Percentiles rank a stretch among this genome's conserved stretches.
These are phyloP conservation scores for Cucurbitaria berberidis DNA, from an alignment of 2,329 filamentous ascomycete species.

Conservation along the genomic window DNA sequence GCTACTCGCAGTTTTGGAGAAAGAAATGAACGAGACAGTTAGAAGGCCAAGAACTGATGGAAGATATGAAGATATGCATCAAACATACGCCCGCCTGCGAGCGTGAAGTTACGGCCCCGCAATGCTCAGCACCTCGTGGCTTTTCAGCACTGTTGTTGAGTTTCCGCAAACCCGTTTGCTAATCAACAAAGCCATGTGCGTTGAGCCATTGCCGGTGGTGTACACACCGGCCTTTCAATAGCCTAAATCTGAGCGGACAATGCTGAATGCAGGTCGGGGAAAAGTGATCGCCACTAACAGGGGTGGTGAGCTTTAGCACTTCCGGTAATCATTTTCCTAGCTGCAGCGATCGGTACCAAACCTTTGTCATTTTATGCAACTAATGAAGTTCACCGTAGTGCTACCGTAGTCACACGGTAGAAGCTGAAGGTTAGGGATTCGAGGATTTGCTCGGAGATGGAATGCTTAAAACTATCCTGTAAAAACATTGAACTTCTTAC, in stretches of 20 bases:
- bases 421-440: too few species aligned
- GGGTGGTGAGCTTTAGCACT: neutral
- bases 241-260: neutral
- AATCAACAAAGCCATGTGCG: neutral
- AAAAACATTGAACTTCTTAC: too few species aligned
- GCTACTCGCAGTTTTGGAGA: neutral
- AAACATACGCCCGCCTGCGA: neutral
- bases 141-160: neutral
- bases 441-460: too few species aligned
- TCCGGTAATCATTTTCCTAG: neutral
- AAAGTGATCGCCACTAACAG: neutral
- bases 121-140: neutral
- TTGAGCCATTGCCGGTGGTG: too few species aligned
- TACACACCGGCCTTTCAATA: too few species aligned
- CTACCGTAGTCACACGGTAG: too few species aligned
- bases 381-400: too few species aligned
- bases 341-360: neutral
- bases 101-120: neutral
- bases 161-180: neutral
- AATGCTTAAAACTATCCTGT: too few species aligned
- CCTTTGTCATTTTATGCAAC: too few species aligned
- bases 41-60: neutral
- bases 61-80: neutral
- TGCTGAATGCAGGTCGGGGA: neutral
- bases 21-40: neutral